Evolutionary conservation across 345 rosid species (phyloP).

Genomic region (Aquilaria sinensis): DNA sequence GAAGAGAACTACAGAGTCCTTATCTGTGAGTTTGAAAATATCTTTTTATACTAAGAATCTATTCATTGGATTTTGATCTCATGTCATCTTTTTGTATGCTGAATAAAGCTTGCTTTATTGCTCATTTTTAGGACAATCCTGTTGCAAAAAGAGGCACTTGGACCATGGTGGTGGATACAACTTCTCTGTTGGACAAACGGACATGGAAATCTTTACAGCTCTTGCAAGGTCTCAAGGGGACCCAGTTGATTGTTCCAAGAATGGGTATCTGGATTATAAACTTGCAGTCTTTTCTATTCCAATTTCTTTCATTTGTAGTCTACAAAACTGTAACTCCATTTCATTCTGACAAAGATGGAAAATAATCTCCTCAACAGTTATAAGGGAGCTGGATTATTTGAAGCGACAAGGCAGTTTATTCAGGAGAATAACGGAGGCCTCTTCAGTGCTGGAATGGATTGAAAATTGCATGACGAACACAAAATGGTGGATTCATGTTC

Average conservation of each 20-base stretch:
- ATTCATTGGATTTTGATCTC: not conserved
- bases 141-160: conserved; percentile 45
- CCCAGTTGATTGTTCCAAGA: conserved; percentile 63
- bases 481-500: conserved; percentile 84
- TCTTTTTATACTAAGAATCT: not conserved
- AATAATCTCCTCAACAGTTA: conserved; percentile 32
- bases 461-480: conserved; percentile 58
- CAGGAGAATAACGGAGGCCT: conserved; percentile 47
- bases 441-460: conserved; percentile 70
- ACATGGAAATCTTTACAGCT: conserved; percentile 69
- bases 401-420: conserved; percentile 44
- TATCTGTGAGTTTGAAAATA: conserved; percentile 36
- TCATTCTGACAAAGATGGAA: not conserved
- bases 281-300: conserved; percentile 2
- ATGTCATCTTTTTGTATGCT: conserved; percentile 6
- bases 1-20: conserved; percentile 23
- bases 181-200: conserved; percentile 60
- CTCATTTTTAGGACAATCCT: conserved; percentile 33
- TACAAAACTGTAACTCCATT: not conserved
- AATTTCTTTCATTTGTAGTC: not conserved
- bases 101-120: conserved; percentile 2
- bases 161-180: conserved; percentile 68
- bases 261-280: conserved; percentile 39
- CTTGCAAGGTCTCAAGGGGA: conserved; percentile 83
- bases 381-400: conserved; percentile 64